Percentiles rank a stretch among this genome's conserved stretches.
Conservation (phyloP, 192 early-diverging fungal species). For the Coemansia sp. region DNA sequence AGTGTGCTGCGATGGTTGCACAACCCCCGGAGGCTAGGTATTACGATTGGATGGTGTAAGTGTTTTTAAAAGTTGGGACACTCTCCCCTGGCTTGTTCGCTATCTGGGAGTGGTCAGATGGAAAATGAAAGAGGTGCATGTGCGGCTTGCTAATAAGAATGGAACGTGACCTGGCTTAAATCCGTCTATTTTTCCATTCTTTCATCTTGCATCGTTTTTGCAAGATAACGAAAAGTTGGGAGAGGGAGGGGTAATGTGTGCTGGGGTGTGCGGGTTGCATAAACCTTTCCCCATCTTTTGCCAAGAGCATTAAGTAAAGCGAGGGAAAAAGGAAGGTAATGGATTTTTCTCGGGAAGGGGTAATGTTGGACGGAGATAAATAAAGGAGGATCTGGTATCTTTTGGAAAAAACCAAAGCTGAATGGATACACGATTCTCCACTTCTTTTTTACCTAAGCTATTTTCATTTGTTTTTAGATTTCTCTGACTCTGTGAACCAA, state of each 20-base stretch:
- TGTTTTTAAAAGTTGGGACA: background rate
- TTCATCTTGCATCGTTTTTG: too few species aligned
- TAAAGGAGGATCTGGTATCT: background rate
- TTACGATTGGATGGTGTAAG: background rate
- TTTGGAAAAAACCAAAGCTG: background rate
- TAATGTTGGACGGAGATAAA: conserved; percentile 3
- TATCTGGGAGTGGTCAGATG: background rate
- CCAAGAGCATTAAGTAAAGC: too few species aligned
- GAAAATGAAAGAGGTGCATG: background rate
- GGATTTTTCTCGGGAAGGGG: too few species aligned
- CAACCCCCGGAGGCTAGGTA: background rate
- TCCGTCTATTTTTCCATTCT: background rate
- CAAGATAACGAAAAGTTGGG: background rate
- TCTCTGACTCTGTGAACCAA: too few species aligned
- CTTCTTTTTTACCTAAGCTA: background rate
- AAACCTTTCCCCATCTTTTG: background rate
- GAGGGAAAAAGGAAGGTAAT: too few species aligned
- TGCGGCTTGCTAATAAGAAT: background rate
- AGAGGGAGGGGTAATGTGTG: background rate
- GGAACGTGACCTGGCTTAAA: conserved; percentile 1
- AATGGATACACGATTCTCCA: background rate
- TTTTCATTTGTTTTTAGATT: background rate
- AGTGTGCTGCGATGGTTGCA: too few species aligned
- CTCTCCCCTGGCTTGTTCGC: background rate
- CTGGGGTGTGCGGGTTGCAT: background rate